phyloP scores from a whole-genome alignment of 192 early-diverging fungal species.

The Globomyces pollinis-pini region DNA sequence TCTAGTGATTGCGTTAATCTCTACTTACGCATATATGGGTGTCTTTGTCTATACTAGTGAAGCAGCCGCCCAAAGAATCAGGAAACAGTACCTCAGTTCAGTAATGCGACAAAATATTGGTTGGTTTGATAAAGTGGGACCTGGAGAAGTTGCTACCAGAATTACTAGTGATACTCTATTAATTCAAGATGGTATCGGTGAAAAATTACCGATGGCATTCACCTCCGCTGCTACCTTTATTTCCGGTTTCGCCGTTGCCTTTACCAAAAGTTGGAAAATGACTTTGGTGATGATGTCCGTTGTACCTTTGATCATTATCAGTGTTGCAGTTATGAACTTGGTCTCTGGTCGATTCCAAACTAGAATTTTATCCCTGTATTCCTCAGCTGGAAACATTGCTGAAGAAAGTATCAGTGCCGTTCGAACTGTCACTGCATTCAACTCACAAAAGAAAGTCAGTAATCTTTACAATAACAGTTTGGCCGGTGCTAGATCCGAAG shows the following conservation, averaged over 20 bases:
- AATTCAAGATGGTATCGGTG: slow-evolving; percentile 81
- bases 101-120: slow-evolving; percentile 80
- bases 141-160: slow-evolving; percentile 79
- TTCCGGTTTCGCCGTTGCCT: slow-evolving; percentile 65
- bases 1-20: slow-evolving; percentile 36
- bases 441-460: slow-evolving; percentile 23
- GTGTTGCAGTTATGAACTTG: slow-evolving; percentile 20
- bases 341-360: slow-evolving; percentile 23
- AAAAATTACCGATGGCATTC: slow-evolving; percentile 72
- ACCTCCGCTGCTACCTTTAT: slow-evolving; percentile 60
- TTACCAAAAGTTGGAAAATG: slow-evolving; percentile 64
- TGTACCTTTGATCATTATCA: slow-evolving; percentile 60
- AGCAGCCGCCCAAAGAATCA: slow-evolving; percentile 60
- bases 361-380: slow-evolving; percentile 21
- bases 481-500: slow-evolving; percentile 15
- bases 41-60: slow-evolving; percentile 42
- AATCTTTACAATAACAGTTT: slow-evolving; percentile 16
- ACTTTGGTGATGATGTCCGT: slow-evolving; percentile 61
- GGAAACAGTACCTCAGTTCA: slow-evolving; percentile 62
- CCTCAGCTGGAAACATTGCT: slow-evolving; percentile 31
- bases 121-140: slow-evolving; percentile 73
- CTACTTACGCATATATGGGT: slow-evolving; percentile 54
- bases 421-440: slow-evolving; percentile 36
- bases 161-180: slow-evolving; percentile 78
- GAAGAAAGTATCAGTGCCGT: slow-evolving; percentile 35